Percentiles rank a stretch among this genome's conserved stretches.
phyloP scores from a whole-genome alignment of 192 early-diverging fungal species.

The Entomortierella beljakovae region DNA sequence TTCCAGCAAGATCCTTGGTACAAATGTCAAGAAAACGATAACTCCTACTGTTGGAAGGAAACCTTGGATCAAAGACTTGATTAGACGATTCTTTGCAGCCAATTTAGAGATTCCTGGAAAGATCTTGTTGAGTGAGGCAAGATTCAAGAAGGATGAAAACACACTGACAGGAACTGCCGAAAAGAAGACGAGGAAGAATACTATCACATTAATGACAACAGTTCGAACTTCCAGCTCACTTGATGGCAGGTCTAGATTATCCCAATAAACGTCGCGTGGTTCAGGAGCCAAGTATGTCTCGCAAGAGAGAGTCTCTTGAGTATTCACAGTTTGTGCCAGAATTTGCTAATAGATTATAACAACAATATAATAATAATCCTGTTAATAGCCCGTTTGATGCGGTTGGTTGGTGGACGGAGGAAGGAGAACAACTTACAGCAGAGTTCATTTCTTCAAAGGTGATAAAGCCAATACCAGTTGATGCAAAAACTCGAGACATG shows the following conservation, averaged over 20 bases:
- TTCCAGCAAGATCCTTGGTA: conserved; percentile 74
- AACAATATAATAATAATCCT: neutral
- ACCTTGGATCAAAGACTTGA: conserved; percentile 72
- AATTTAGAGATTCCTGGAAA: conserved; percentile 69
- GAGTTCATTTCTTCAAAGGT: conserved; percentile 77
- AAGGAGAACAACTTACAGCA: conserved; percentile 59
- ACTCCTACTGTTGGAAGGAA: conserved; percentile 80
- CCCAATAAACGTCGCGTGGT: conserved; percentile 83
- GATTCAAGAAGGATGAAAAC: conserved; percentile 73
- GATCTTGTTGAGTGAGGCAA: conserved; percentile 66
- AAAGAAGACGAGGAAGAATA: conserved; percentile 77
- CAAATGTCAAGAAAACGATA: conserved; percentile 73
- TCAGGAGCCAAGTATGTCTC: conserved; percentile 75
- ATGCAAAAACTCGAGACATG: conserved; percentile 50
- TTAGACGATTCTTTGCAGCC: conserved; percentile 59
- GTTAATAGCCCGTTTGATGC: too few relatives aligned
- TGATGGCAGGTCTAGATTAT: conserved; percentile 73
- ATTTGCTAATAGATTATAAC: conserved; percentile 59
- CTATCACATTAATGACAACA: conserved; percentile 63
- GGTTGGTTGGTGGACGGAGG: too few relatives aligned
- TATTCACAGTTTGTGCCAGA: conserved; percentile 73
- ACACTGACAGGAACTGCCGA: conserved; percentile 78
- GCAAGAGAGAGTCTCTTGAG: conserved; percentile 75
- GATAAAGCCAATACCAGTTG: conserved; percentile 81
- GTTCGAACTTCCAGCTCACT: conserved; percentile 66